A percentile compares a stretch with the other conserved stretches of the same genome.
These are phyloP conservation scores for Vanilla planifolia DNA, from an alignment of 106 monocot species.

Conservation along the genomic window DNA sequence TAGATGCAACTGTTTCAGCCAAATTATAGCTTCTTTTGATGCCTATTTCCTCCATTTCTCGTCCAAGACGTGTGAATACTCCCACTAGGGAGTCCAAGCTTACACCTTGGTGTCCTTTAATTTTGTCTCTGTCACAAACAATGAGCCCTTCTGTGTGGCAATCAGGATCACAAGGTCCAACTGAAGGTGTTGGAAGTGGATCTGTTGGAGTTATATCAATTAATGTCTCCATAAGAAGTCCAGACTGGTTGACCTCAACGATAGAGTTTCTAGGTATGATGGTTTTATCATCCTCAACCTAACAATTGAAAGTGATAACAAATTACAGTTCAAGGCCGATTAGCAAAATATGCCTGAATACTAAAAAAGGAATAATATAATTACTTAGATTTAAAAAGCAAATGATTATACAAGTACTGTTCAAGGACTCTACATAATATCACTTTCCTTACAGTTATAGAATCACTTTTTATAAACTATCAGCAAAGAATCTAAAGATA, in stretches of 20 bases:
- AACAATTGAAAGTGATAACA: background rate
- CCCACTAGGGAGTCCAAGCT: slow-evolving; percentile 95
- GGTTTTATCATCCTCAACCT: slow-evolving; percentile 93
- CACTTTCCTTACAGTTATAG: no score
- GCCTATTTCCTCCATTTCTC: slow-evolving; percentile 89
- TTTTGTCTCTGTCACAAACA: slow-evolving; percentile 79
- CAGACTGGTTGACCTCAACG: slow-evolving; percentile 95
- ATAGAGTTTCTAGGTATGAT: slow-evolving; percentile 85
- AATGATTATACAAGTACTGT: no score
- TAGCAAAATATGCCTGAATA: no score
- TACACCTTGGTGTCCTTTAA: slow-evolving; percentile 74
- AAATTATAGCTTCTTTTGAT: slow-evolving; percentile 56
- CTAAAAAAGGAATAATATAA: no score
- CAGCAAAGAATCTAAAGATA: no score
- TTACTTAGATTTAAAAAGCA: no score
- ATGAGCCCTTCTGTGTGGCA: slow-evolving; percentile 82
- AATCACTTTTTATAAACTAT: no score
- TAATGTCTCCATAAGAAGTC: slow-evolving; percentile 94
- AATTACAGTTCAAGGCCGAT: no score
- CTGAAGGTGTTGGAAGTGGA: slow-evolving; percentile 78
- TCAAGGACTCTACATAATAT: no score
- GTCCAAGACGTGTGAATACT: slow-evolving; percentile 86
- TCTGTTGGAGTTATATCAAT: slow-evolving; percentile 91
- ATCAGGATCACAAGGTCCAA: slow-evolving; percentile 59
- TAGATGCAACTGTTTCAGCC: slow-evolving; percentile 80